phyloP scores from a whole-genome alignment of 2,329 filamentous ascomycete species.

The Pseudogymnoascus sp. region DNA sequence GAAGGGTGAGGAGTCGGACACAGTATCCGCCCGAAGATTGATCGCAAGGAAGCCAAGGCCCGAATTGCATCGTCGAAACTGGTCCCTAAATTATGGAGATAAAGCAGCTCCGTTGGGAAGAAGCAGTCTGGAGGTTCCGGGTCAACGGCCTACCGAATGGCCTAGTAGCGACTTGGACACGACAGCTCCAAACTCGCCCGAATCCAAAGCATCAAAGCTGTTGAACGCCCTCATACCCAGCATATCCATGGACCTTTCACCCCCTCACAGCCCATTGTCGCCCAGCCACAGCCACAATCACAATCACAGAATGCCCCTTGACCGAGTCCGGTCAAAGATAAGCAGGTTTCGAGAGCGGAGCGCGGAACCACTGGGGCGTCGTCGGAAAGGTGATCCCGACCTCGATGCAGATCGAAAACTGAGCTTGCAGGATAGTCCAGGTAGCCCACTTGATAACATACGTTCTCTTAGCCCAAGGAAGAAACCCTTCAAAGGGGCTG shows the following conservation, averaged over 20 bases:
- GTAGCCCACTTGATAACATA: not conserved
- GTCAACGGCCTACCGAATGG: conserved; percentile 13
- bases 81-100: conserved; percentile 3
- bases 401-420: not conserved
- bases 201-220: conserved; percentile 17
- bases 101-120: not conserved
- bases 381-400: not conserved
- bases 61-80: not conserved
- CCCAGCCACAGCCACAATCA: conserved; percentile 31
- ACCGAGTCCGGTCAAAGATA: conserved; percentile 34
- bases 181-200: conserved; percentile 33
- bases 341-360: conserved; percentile 27
- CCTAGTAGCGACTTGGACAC: conserved; percentile 29
- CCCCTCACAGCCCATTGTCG: conserved; percentile 57
- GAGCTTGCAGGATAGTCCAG: not conserved
- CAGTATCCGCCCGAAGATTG: not conserved
- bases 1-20: conserved; percentile 3
- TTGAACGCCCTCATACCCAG: conserved; percentile 44
- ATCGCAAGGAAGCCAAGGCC: not conserved
- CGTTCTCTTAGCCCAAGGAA: conserved; percentile 43
- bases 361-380: conserved; percentile 2
- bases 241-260: conserved; percentile 57
- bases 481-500: not conserved
- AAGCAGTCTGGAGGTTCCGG: conserved; percentile 43
- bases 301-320: conserved; percentile 46